Base-by-base conservation (phyloP, 208 protist species). In the Porcisia deanei region DNA sequence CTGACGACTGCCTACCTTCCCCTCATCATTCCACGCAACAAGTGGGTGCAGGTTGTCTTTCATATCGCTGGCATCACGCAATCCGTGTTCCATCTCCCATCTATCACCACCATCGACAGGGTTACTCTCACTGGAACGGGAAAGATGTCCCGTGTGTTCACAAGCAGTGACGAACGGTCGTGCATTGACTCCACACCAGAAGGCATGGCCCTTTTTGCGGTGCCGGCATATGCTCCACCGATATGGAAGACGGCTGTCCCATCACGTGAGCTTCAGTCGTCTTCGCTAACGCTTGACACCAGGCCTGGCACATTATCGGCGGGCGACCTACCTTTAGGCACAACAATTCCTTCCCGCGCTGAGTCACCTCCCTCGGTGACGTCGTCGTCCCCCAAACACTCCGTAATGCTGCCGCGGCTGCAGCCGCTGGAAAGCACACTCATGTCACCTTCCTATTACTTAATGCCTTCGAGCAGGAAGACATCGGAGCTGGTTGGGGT, bases 11-110 rank as follows among this genome's bases (percentile, higher is more conserved):
- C 82, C 41, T 88, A 83, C 65, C 76, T 96, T 37, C 92, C 90
- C 1, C 81, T 96, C 3, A 86, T 96, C 52, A 89, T 96, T 45
- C 92, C 92, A 16, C 79, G 90, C 2, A 91, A 85, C 76, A 79
- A 86, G 54, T 96, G 92, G 91, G 91, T 96, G n/a, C 92, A 96
- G 72, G 88, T 95, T 12, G 85, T 96, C 1, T 90, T 96, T 78
- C 90, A 96, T 73, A 39, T 96, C 18, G 80, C 81, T 16, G 92
- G 92, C 25, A 96, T 94, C 20, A 71, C 91, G 47, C 80, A 76
- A 6, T 74, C 89, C 47, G 75, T 96, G 22, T 91, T 96, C 61
- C 59, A 83, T 52, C 78, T 94, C 22, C 75, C 86, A 16, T 79
- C 84, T 22, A 84, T 94, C 61, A 85, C 87, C 43, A 89, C 65